Conservation (phyloP, 2,329 filamentous ascomycete genomes). For the Hymenoscyphus albidus region DNA sequence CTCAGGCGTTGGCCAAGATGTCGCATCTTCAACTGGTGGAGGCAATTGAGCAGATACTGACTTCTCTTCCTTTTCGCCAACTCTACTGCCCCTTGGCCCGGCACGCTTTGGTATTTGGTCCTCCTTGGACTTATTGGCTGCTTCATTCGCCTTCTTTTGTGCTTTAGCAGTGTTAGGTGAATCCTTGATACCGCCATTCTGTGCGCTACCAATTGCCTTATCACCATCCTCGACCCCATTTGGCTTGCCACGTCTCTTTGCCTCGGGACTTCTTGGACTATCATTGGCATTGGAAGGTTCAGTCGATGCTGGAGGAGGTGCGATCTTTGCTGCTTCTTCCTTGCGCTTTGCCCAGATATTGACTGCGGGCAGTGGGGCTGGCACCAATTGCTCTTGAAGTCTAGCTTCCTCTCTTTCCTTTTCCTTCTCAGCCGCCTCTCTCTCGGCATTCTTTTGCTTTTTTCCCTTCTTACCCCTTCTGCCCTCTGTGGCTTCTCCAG, state of each 20-base stretch:
- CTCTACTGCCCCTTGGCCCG: slow-evolving; percentile 31
- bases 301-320: slow-evolving; percentile 31
- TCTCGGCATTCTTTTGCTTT: slow-evolving; percentile 35
- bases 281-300: slow-evolving; percentile 27
- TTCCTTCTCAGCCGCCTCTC: slow-evolving; percentile 49
- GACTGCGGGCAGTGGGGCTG: slow-evolving; percentile 76
- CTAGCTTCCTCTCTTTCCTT: slow-evolving; percentile 46
- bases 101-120: slow-evolving; percentile 30
- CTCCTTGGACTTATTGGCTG: slow-evolving; percentile 29
- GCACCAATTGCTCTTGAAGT: slow-evolving; percentile 59
- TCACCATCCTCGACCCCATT: slow-evolving; percentile 38
- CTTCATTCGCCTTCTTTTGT: slow-evolving; percentile 41
- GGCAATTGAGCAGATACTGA: slow-evolving; percentile 38
- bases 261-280: slow-evolving; percentile 32
- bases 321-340: slow-evolving; percentile 55
- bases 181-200: slow-evolving; percentile 34
- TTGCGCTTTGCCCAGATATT: slow-evolving; percentile 85
- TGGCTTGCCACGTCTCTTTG: slow-evolving; percentile 40
- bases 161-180: slow-evolving; percentile 35
- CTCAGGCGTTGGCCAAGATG: slow-evolving; percentile 88
- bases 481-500: slow-evolving; percentile 38
- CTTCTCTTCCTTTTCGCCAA: slow-evolving; percentile 34
- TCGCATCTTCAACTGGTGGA: slow-evolving; percentile 70
- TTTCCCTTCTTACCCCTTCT: slow-evolving; percentile 32
- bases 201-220: slow-evolving; percentile 30